A percentile compares a stretch with the other conserved stretches of the same genome.
These are phyloP conservation scores for Diutina rugosa DNA, from an alignment of 1,139 yeast species.

Conservation along the genomic window DNA sequence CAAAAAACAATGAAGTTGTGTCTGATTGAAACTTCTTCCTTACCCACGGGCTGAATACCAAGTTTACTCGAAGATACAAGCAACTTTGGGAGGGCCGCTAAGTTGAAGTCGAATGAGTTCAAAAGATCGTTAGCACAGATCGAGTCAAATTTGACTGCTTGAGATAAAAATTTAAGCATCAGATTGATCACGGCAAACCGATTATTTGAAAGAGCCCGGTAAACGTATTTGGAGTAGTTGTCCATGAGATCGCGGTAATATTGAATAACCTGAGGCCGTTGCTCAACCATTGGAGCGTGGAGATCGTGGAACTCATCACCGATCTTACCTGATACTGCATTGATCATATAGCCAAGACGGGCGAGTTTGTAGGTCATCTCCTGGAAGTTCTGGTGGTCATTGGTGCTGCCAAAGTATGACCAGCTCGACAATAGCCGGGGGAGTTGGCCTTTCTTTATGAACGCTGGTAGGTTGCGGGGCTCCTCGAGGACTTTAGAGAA, in stretches of 20 bases:
- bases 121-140: neutral
- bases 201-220: neutral
- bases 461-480: neutral
- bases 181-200: neutral
- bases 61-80: neutral
- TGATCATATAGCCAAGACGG: neutral
- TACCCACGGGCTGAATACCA: neutral
- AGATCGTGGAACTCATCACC: neutral
- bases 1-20: neutral
- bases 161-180: neutral
- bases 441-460: neutral
- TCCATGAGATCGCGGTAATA: neutral
- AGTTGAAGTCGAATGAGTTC: neutral
- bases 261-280: neutral
- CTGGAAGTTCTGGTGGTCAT: neutral
- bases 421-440: neutral
- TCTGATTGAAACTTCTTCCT: neutral
- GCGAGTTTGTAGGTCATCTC: neutral
- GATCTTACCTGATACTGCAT: neutral
- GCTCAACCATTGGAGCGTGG: neutral
- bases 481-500: neutral
- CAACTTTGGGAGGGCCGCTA: neutral
- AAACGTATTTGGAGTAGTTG: neutral
- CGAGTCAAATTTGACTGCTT: neutral
- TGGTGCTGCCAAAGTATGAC: neutral